A percentile compares a stretch with the other conserved stretches of the same genome.
These are phyloP conservation scores for Metschnikowia koreensis DNA, from an alignment of 805 yeast genomes.

Conservation along the genomic window DNA sequence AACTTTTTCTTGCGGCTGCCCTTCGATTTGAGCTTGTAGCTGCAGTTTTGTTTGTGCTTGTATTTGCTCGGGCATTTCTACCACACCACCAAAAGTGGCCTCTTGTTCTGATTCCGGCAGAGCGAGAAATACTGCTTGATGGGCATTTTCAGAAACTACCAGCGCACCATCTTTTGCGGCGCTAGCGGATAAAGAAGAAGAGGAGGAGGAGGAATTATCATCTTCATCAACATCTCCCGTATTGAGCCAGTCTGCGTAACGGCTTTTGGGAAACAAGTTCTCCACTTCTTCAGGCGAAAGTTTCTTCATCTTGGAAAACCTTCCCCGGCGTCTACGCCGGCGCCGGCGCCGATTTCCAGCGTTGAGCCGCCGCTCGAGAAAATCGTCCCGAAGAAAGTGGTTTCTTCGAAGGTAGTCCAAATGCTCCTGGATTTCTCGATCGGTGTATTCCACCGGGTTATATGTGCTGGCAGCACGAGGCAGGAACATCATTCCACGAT, in stretches of 20 bases:
- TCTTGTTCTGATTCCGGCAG: background rate
- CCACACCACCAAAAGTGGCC: slow-evolving; percentile 2
- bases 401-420: slow-evolving; percentile 34
- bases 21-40: no score
- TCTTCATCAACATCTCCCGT: slow-evolving; percentile 52
- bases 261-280: slow-evolving; percentile 53
- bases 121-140: no score
- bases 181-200: slow-evolving; percentile 2
- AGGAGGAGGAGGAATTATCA: no score
- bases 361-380: slow-evolving; percentile 26
- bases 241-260: slow-evolving; percentile 58
- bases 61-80: slow-evolving; percentile 6
- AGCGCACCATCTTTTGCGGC: slow-evolving; percentile 1
- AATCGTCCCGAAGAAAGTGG: slow-evolving; percentile 31
- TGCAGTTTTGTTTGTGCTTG: no score
- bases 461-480: slow-evolving; percentile 9
- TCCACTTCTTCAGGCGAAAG: slow-evolving; percentile 59
- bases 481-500: slow-evolving; percentile 23
- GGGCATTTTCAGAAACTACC: no score
- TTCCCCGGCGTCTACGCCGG: slow-evolving; percentile 38
- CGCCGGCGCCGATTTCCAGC: slow-evolving; percentile 25
- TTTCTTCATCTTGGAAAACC: slow-evolving; percentile 49
- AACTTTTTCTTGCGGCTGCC: no score
- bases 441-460: slow-evolving; percentile 16
- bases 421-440: slow-evolving; percentile 34